Evolutionary conservation across 2,329 filamentous ascomycete species (phyloP).

Genomic region (Chaetomiaceae sp.): DNA sequence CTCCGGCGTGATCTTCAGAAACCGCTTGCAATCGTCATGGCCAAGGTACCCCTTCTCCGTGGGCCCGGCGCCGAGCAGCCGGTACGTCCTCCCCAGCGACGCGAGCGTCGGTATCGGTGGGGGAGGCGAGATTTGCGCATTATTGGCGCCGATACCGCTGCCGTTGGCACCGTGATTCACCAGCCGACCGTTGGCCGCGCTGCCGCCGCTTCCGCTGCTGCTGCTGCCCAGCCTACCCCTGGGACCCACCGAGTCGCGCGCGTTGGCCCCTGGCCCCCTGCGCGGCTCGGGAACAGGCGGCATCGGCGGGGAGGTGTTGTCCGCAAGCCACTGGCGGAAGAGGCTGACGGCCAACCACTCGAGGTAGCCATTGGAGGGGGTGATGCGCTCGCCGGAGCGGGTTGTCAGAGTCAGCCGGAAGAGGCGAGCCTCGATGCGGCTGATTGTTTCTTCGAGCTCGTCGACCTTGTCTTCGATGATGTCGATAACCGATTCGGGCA

Average conservation of each 20-base stretch:
- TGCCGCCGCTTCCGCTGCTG: constrained; percentile 21
- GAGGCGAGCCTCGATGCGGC: constrained; percentile 72
- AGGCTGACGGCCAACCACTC: constrained; percentile 86
- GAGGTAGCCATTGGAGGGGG: constrained; percentile 71
- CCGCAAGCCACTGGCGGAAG: constrained; percentile 89
- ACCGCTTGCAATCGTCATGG: constrained; percentile 86
- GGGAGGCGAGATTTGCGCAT: not conserved
- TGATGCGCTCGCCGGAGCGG: constrained; percentile 74
- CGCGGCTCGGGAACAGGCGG: constrained; percentile 29
- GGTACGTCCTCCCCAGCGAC: constrained; percentile 67
- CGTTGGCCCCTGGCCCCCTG: constrained; percentile 20
- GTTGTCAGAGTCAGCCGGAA: constrained; percentile 78
- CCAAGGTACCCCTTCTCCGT: constrained; percentile 55
- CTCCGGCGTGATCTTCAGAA: constrained; percentile 77
- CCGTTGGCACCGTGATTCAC: constrained; percentile 6
- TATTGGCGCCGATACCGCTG: constrained; percentile 31
- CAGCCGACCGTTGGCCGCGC: constrained; percentile 9
- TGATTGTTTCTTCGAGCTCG: constrained; percentile 78
- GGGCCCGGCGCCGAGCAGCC: constrained; percentile 49
- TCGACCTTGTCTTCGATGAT: constrained; percentile 94
- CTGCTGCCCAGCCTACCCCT: constrained; percentile 17
- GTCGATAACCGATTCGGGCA: constrained; percentile 74
- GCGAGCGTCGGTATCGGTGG: constrained; percentile 41
- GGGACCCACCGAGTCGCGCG: not conserved
- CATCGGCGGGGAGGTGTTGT: constrained; percentile 74